Conservation (phyloP, 2,329 filamentous ascomycete species). For the Epichloe sp. region DNA sequence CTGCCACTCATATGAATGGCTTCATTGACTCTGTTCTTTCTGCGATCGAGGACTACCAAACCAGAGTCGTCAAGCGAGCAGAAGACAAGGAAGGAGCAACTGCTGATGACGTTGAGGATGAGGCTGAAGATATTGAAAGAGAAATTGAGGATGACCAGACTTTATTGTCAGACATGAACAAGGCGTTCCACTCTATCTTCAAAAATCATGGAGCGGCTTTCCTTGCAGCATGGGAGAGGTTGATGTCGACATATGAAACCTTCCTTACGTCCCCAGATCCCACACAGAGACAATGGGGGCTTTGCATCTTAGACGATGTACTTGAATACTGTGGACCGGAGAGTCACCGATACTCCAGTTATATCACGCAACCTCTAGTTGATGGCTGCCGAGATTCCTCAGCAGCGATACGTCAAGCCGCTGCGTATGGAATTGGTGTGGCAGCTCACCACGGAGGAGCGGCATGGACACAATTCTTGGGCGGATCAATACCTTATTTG, state of each 20-base stretch:
- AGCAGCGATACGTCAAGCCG: constrained; percentile 87
- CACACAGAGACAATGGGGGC: constrained; percentile 94
- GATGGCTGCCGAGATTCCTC: constrained; percentile 76
- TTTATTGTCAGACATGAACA: constrained; percentile 97
- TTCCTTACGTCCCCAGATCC: constrained; percentile 74
- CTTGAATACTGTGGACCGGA: constrained; percentile 90
- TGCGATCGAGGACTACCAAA: constrained; percentile 84
- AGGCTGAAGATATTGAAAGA: constrained; percentile 73
- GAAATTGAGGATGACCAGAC: constrained; percentile 97
- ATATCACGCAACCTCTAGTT: constrained; percentile 77
- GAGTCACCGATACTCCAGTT: constrained; percentile 72
- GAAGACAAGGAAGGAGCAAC: constrained; percentile 65
- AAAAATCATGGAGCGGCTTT: constrained; percentile 85
- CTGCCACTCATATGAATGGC: constrained; percentile 61
- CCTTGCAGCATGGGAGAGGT: constrained; percentile 73
- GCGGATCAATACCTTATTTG: constrained; percentile 63
- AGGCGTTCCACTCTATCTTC: constrained; percentile 97
- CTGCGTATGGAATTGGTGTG: constrained; percentile 89
- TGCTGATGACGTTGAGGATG: constrained; percentile 79
- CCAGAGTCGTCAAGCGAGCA: constrained; percentile 67
- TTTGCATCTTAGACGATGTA: constrained; percentile 97
- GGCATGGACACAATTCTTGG: constrained; percentile 78
- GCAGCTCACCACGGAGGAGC: constrained; percentile 85
- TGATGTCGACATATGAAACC: constrained; percentile 72
- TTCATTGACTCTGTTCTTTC: constrained; percentile 82